These are phyloP conservation scores for Yamadazyma philogaea DNA, from an alignment of 805 yeast species.

Conservation along the genomic window DNA sequence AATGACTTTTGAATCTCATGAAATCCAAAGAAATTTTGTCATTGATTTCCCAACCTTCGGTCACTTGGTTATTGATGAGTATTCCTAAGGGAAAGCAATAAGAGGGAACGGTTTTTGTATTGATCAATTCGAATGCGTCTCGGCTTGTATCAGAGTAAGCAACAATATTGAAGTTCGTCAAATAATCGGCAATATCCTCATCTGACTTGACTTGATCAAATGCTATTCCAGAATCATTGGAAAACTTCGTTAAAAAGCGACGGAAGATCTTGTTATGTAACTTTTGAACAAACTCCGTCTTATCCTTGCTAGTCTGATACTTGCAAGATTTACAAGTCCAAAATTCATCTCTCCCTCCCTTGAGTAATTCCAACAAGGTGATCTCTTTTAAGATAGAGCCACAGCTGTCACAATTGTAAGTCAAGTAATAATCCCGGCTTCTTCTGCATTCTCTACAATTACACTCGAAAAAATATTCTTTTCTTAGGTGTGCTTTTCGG, in stretches of 20 bases:
- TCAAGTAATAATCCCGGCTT: conserved; percentile 24
- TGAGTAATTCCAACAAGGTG: conserved; percentile 2
- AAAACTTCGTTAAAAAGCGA: background rate
- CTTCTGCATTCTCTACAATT: conserved; percentile 25
- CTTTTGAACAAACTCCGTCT: background rate
- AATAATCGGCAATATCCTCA: background rate
- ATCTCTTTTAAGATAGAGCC: conserved; percentile 6
- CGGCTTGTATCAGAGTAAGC: background rate
- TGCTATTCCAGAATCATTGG: background rate
- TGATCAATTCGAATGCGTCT: background rate
- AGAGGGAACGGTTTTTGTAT: background rate
- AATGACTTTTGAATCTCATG: background rate
- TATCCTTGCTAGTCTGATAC: background rate
- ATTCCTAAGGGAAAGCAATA: background rate
- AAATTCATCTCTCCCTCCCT: background rate
- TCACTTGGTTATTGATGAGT: background rate
- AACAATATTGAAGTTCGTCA: background rate
- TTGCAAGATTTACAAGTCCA: conserved; percentile 1
- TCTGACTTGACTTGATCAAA: background rate
- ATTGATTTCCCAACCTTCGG: background rate
- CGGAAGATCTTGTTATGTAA: background rate
- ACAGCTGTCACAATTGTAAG: conserved; percentile 24
- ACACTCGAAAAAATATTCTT: conserved; percentile 32
- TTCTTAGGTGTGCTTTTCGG: conserved; percentile 20
- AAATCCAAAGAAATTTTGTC: background rate